Base-by-base conservation (phyloP, 352 stramenopile genomes). In the Globisporangium recalcitrans region DNA sequence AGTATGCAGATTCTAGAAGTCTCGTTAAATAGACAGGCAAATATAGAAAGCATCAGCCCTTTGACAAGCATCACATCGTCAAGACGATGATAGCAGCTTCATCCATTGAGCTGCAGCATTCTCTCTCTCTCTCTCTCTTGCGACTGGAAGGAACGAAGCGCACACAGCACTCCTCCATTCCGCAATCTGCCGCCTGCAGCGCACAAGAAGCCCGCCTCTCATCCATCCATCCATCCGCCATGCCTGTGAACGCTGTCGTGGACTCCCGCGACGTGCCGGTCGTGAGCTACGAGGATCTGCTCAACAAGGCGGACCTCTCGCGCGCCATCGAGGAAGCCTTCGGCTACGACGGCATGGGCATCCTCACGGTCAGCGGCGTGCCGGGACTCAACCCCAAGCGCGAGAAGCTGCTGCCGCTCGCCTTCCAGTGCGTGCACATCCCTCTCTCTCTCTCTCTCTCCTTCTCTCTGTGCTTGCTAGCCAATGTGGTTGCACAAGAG, bases 341-440 rank as follows among this genome's bases (percentile, higher is more conserved):
- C 48, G 92, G 91, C 55, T 85, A 82, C 62, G 80, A 97, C 61
- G 93, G 92, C 40, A 83, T 98, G 60, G 93, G 92, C 44, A 91
- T 98, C 61, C 64, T 98, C 44, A 87, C 85, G 10, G 88, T 98
- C 21, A 87, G 76, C 46, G 87, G 84, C 62, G 90, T 98, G 21
- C 88, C 91, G 3, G 80, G 81, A 48, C 82, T 97, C 58, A 73
- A 81, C 51, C 62, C 80, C 32, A 89, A 85, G 71, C 80, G 93
- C 19, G 67, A 74, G 52, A 68, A 68, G 40, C 72, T 98, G 51
- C 71, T 99, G 32, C 82, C 91, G 4, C 74, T 97, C 29, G 91
- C 90, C n/a, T 93, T 93, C 67, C 59, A 74, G 57, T 90, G 49
- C 31, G 38, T 53, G 54, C 87, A 60, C 22, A n/a, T 53, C n/a